Evolutionary conservation across 2,329 filamentous ascomycete species (phyloP), one percentile per base, ranked within the genome.

Genomic region (Fusarium sublunatum): DNA sequence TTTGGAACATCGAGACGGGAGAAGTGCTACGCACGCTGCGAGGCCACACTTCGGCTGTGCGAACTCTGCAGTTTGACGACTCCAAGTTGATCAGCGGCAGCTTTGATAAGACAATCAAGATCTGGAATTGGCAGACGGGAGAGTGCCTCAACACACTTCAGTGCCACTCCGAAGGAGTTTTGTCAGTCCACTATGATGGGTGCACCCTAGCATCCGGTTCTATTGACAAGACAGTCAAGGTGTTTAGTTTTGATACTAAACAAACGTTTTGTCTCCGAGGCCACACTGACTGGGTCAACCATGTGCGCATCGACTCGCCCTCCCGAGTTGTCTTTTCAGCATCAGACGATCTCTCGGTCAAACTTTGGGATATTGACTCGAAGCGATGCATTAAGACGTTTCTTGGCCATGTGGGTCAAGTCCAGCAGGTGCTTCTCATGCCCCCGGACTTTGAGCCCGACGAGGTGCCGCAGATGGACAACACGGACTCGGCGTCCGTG

Each of bases 81-180:
- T 89, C 86, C 52, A 96, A 96, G 72, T 83, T 99, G 58, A 93
- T 97, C 73, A 96, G 91, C 53, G 95, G 93, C 47, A 93, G 91
- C 72, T 83, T 97, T 53, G 95, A 98, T 75, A 86, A 87, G 44
- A 96, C 90, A 5, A 85, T 99, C 70, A 93, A 91, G 74, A 88
- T 99, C 31, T 99, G 95, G 95, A 96, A 99, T 73, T 97, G 93
- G 93, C 87, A 91, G 61, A 97, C 92, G 0, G 95, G 95, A 42
- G 87, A 92, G 69, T 93, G 92, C 69, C 84, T 97, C 53, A 91
- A 89, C 44, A 96, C 90, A 0, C 88, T 96, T 51, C 84, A 86
- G 11, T 90, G 90, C 22, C 95, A 98, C 73, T 86, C 83, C 15
- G 89, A 88, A 32, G 93, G 93, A 11, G 91, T 99, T 25, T 90